Base-by-base conservation (phyloP, 768 basidiomycete genomes). In the Scleroderma citrinum region DNA sequence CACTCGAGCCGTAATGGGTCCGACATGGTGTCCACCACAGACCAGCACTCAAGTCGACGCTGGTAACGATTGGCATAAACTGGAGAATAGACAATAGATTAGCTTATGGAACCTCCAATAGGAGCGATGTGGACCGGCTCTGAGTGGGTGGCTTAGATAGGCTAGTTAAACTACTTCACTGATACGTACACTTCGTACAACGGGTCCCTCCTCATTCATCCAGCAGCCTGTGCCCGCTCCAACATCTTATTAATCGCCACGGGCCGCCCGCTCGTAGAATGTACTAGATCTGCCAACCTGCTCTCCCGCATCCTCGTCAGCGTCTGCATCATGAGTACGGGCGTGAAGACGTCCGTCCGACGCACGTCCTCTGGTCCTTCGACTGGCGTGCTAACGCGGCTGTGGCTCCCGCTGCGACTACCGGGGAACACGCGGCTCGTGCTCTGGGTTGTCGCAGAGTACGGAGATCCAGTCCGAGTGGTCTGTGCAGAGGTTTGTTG, bases 161-260 rank as follows among this genome's bases (percentile, higher is more conserved):
- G 26, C 26, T 29, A 29, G 5, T 8, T 8, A 5, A 29, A 29
- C 26, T n/a, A 29, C 8, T 29, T 29, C 26, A 29, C 26, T n/a
- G n/a, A n/a, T 8, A 29, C 26, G 8, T 29, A 29, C 26, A 29
- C 8, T 29, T 29, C 26, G 4, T 29, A 29, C 26, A 29, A 29
- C 4, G 8, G 26, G 4, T 29, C 4, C 26, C 8, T 29, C 8
- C 26, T 26, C 23, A 29, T 14, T 37, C 11, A 81, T 2, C 81
- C 80, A 7, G 75, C 81, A 20, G 81, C 81, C 58, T 85, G 84
- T 4, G 83, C 74, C 62, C 85, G 73, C 63, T 87, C 87, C 57
- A 89, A 61, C 69, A 84, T 75, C 67, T 85, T 86, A 64, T 89
- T 87, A 6, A 87, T 74, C 2, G 74, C 77, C 21, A 76, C 67